phyloP scores from a whole-genome alignment of 371 early-diverging fungal genomes.

The Choanephora cucurbitarum region DNA sequence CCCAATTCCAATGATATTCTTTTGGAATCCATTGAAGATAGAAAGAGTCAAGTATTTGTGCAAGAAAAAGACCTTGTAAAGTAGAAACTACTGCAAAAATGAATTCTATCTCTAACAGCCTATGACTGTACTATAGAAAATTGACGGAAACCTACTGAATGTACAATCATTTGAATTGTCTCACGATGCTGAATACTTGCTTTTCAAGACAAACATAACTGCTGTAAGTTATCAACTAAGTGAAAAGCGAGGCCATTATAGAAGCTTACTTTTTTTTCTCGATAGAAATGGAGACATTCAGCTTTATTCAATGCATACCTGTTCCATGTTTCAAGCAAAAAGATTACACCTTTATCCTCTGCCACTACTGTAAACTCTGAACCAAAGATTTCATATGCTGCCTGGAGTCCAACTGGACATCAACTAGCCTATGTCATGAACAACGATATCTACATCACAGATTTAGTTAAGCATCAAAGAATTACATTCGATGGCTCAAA shows the following conservation, averaged over 20 bases:
- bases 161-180: conserved; percentile 66
- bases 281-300: conserved; percentile 83
- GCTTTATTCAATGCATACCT: conserved; percentile 76
- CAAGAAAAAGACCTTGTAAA: conserved; percentile 33
- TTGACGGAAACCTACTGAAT: conserved; percentile 27
- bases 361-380: conserved; percentile 25
- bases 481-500: conserved; percentile 84
- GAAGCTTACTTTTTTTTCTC: not conserved
- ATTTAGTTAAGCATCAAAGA: conserved; percentile 62
- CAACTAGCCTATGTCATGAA: conserved; percentile 81
- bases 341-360: conserved; percentile 59
- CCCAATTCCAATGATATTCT: conserved; percentile 48
- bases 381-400: conserved; percentile 60
- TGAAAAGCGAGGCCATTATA: too few species aligned
- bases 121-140: too few species aligned
- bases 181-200: conserved; percentile 74
- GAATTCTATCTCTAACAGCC: conserved; percentile 21
- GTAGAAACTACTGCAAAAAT: too few species aligned
- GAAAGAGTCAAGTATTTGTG: conserved; percentile 35
- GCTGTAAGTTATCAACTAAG: conserved; percentile 41
- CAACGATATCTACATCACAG: conserved; percentile 83
- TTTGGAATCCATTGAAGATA: conserved; percentile 39
- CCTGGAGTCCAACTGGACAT: conserved; percentile 82
- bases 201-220: conserved; percentile 65
- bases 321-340: conserved; percentile 61